Conservation (phyloP, 768 basidiomycete species). For the Cystobasidiopsis lactophilus region DNA sequence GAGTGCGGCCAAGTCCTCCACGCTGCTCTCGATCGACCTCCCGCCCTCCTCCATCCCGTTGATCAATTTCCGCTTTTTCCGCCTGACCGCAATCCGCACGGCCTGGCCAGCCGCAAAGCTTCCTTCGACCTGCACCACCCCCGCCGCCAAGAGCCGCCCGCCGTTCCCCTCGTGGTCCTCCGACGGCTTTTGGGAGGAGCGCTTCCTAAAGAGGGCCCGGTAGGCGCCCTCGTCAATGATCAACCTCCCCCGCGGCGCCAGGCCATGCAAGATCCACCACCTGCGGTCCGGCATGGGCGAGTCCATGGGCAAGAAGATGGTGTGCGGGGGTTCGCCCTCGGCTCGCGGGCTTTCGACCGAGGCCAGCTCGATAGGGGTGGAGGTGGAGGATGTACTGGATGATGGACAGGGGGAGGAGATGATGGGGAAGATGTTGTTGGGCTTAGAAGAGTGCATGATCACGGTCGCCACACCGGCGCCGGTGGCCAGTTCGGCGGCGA, state of each 20-base stretch:
- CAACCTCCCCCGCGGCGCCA: constrained; percentile 67
- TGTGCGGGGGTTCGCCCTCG: constrained; percentile 86
- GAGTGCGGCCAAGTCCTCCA: not conserved
- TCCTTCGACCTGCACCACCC: constrained; percentile 67
- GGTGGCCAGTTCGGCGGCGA: constrained; percentile 91
- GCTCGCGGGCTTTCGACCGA: constrained; percentile 3
- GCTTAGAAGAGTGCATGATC: constrained; percentile 62
- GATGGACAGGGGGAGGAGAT: constrained; percentile 27
- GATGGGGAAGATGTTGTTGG: constrained; percentile 51
- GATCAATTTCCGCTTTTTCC: constrained; percentile 19
- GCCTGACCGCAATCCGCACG: constrained; percentile 51
- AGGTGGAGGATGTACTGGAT: constrained; percentile 10
- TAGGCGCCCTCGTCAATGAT: constrained; percentile 78
- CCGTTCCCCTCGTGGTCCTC: constrained; percentile 34
- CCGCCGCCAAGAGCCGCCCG: constrained; percentile 73
- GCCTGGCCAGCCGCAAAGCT: constrained; percentile 87
- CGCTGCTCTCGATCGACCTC: not conserved
- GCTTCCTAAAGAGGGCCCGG: constrained; percentile 39
- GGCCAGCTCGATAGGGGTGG: constrained; percentile 3
- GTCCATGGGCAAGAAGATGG: constrained; percentile 54
- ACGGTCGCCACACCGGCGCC: constrained; percentile 84
- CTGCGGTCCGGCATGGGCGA: constrained; percentile 66
- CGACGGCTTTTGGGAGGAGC: constrained; percentile 2
- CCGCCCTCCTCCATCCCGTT: not conserved
- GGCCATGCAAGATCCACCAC: constrained; percentile 89